phyloP scores from a whole-genome alignment of 208 protist species.

The Acanthamoeba lenticulata region DNA sequence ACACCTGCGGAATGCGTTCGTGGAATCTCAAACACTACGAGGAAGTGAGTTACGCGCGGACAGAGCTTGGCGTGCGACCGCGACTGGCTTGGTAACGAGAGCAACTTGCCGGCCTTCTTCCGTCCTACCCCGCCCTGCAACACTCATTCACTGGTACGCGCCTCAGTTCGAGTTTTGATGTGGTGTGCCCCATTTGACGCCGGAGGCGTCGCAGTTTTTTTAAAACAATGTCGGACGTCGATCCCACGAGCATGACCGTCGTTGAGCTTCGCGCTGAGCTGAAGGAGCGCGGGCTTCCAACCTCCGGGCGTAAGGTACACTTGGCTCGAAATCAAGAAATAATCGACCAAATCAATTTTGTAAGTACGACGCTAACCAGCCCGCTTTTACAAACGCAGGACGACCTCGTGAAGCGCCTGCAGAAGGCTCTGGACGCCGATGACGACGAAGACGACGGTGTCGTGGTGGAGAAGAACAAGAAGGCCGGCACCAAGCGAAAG shows the following conservation, averaged over 20 bases:
- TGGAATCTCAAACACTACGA: not conserved
- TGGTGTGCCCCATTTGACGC: too few species aligned
- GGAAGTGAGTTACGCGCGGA: not conserved
- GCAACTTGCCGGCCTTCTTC: too few species aligned
- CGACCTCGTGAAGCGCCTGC: constrained; percentile 59
- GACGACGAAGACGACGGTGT: not conserved
- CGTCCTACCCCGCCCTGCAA: too few species aligned
- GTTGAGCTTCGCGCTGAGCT: constrained; percentile 66
- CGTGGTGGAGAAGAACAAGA: constrained; percentile 11
- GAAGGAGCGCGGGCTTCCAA: constrained; percentile 22
- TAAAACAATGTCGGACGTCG: not conserved
- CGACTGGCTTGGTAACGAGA: not conserved
- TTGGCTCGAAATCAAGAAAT: too few species aligned
- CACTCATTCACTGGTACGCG: too few species aligned
- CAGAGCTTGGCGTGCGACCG: not conserved
- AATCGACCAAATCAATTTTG: too few species aligned
- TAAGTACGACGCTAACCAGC: too few species aligned
- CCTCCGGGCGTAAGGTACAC: constrained; percentile 36
- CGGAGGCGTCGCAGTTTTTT: too few species aligned
- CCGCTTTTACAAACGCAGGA: not conserved
- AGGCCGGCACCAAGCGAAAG: constrained; percentile 2
- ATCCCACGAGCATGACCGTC: constrained; percentile 57
- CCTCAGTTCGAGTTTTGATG: too few species aligned
- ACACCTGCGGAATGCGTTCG: too few species aligned
- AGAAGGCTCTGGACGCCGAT: constrained; percentile 51